These are phyloP conservation scores for Pseudocohnilembus persalinus DNA, from an alignment of 169 alveolate genomes.

Conservation along the genomic window DNA sequence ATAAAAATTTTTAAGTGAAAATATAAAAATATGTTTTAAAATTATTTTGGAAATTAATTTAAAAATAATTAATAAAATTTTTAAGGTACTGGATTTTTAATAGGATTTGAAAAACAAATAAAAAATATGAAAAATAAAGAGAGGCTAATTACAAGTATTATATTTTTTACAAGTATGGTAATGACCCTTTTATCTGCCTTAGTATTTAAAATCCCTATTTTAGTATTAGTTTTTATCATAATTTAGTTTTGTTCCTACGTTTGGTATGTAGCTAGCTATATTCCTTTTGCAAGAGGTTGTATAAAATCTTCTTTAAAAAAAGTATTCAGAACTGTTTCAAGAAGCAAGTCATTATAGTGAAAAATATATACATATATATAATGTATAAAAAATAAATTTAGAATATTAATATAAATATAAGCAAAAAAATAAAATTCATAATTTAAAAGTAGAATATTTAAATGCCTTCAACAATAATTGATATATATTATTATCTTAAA, in stretches of 20 bases:
- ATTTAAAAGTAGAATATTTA: too few species aligned
- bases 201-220: constrained; percentile 7
- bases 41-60: neutral
- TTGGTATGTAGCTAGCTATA: constrained; percentile 45
- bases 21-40: too few species aligned
- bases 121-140: constrained; percentile 26
- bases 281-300: constrained; percentile 48
- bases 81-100: constrained; percentile 11
- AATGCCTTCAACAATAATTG: too few species aligned
- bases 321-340: neutral
- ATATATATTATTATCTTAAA: too few species aligned
- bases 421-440: too few species aligned
- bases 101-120: constrained; percentile 27
- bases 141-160: constrained; percentile 8
- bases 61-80: too few species aligned
- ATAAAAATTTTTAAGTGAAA: too few species aligned
- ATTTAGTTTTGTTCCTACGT: constrained; percentile 29
- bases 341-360: too few species aligned
- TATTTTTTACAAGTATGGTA: constrained; percentile 23
- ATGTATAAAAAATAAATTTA: too few species aligned
- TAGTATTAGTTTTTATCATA: constrained; percentile 26
- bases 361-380: too few species aligned
- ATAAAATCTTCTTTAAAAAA: constrained; percentile 21
- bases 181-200: constrained; percentile 24
- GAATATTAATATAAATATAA: too few species aligned